Evolutionary conservation across 768 basidiomycete genomes (phyloP), one percentile per base, ranked within the genome.

Genomic region (Boletus pseudopeckii): DNA sequence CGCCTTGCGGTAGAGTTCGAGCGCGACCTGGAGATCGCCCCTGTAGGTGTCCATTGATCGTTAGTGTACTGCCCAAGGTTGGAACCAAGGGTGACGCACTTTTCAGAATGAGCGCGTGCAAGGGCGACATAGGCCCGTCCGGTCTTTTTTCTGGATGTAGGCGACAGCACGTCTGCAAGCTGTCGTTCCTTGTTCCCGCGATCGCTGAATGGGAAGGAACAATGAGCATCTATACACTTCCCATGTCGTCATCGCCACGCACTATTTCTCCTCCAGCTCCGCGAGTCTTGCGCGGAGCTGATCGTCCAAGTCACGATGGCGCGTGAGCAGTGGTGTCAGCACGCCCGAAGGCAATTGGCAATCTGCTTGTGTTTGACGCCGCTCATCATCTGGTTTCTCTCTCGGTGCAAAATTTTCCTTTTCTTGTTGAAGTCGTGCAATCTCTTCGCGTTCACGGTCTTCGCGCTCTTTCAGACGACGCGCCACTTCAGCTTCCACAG

Each of bases 71-170:
- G 30, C 10, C 18, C 13, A 17, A n/a, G 20, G 3, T 48, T 36
- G 15, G 15, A 42, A 9, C 9, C 28, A 34, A 26, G 7, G 20
- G 44, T 45, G 7, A 71, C 82, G 20, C 61, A 91, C 90, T 88
- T 88, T 68, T 91, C 86, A 3, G 88, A 89, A 70, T 88, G 83
- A 18, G 86, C 80, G 18, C 91, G 80, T 14, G 91, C 91, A 24
- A 91, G 81, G 22, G 87, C 82, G n/a, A 92, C 87, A 63, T 90
- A 90, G 1, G 90, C 89, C 17, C 87, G 77, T 2, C 90, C 91
- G 0, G 86, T 86, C 72, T 88, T 88, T 78, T 91, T 91, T 69
- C 81, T 83, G 11, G 88, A 87, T 20, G 80, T 77, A 1, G 88
- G 88, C 6, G 86, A 89, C 47, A 90, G 71, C 6, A 78, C 80